phyloP scores from a whole-genome alignment of 2,329 filamentous ascomycete genomes.

The Cladophialophora psammophila region DNA sequence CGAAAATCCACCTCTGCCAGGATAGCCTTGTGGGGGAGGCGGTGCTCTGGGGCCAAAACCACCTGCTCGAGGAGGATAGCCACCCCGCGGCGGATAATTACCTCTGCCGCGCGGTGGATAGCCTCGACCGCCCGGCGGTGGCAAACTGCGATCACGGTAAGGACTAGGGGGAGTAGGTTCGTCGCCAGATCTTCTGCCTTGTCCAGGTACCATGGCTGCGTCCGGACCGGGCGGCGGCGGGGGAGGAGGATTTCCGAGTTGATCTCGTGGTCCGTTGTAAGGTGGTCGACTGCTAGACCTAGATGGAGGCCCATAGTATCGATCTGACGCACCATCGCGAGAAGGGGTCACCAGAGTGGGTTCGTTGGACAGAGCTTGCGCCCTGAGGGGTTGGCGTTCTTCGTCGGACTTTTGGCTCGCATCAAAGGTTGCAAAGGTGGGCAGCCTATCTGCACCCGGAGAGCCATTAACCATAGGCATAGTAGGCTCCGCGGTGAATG shows the following conservation, averaged over 20 bases:
- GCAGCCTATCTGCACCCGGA: conserved; percentile 58
- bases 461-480: conserved; percentile 65
- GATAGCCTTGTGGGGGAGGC: conserved; percentile 51
- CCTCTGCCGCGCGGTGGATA: conserved; percentile 65
- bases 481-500: conserved; percentile 64
- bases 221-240: conserved; percentile 42
- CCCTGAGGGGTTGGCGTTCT: conserved; percentile 34
- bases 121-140: conserved; percentile 47
- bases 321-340: conserved; percentile 41
- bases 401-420: conserved; percentile 34
- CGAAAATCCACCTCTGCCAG: conserved; percentile 48
- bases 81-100: conserved; percentile 52
- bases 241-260: conserved; percentile 47
- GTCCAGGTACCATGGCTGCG: conserved; percentile 38
- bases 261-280: conserved; percentile 45
- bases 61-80: conserved; percentile 40
- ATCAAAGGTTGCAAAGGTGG: conserved; percentile 57
- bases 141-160: conserved; percentile 30
- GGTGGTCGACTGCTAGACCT: conserved; percentile 45
- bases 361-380: conserved; percentile 33
- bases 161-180: conserved; percentile 26
- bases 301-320: conserved; percentile 42
- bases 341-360: conserved; percentile 30
- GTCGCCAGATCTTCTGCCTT: conserved; percentile 30
- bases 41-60: conserved; percentile 51